These are phyloP conservation scores for Tetracentron sinense DNA, from an alignment of 164 flowering plant species.

Conservation along the genomic window DNA sequence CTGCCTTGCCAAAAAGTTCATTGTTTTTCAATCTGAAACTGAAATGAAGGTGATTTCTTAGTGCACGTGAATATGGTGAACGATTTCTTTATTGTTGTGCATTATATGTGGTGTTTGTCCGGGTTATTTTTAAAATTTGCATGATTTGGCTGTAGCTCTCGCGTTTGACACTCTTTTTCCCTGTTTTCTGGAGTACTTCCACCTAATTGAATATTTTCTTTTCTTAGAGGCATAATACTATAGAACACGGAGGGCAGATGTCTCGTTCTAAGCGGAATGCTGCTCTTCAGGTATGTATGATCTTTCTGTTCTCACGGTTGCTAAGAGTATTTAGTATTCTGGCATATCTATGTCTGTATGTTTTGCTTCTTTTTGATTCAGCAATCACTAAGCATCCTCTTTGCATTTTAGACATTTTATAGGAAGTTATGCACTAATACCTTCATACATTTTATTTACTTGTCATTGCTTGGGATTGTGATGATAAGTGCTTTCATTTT, in stretches of 20 bases:
- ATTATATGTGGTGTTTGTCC: no score
- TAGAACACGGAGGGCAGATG: slow-evolving; percentile 89
- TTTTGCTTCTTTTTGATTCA: neutral
- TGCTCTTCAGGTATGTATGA: slow-evolving; percentile 68
- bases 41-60: slow-evolving; percentile 72
- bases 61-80: neutral
- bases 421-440: no score
- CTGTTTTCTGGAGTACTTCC: neutral
- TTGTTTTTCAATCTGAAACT: slow-evolving; percentile 74
- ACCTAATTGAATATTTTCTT: slow-evolving; percentile 8
- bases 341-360: no score
- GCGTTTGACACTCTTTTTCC: neutral
- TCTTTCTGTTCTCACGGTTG: neutral
- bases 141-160: neutral
- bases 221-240: slow-evolving; percentile 71
- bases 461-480: slow-evolving; percentile 5
- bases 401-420: no score
- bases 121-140: neutral
- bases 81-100: neutral
- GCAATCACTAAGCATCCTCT: neutral
- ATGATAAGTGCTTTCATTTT: neutral
- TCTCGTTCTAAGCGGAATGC: slow-evolving; percentile 90
- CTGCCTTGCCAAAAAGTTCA: slow-evolving; percentile 82
- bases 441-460: neutral
- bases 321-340: neutral